A percentile compares a stretch with the other conserved stretches of the same genome.
These are phyloP conservation scores for Trichophyton benhamiae DNA, from an alignment of 2,329 filamentous ascomycete genomes.

Conservation along the genomic window DNA sequence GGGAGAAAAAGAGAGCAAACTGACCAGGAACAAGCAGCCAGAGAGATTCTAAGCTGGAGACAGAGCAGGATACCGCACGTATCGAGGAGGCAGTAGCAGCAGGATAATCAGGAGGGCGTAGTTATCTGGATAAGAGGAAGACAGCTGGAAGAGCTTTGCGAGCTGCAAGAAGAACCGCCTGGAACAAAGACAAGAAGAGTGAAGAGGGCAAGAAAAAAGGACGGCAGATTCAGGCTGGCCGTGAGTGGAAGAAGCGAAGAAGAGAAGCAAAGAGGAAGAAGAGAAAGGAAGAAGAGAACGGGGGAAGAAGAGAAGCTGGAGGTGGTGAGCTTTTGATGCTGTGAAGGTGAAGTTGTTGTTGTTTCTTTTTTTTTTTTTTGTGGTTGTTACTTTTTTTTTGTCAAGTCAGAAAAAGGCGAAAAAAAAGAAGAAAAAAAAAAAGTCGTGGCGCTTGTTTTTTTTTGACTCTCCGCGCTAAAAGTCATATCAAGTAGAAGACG, in stretches of 20 bases:
- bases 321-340: background rate
- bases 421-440: background rate
- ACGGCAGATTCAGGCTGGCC: background rate
- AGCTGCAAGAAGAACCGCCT: slow-evolving; percentile 11
- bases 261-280: slow-evolving; percentile 6
- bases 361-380: background rate
- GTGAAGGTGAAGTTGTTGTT: background rate
- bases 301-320: background rate
- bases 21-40: background rate
- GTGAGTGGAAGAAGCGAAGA: background rate
- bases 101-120: background rate
- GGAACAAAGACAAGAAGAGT: slow-evolving; percentile 12
- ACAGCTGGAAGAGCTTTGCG: background rate
- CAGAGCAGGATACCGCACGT: background rate
- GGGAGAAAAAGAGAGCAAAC: background rate
- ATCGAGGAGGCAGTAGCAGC: too few relatives aligned
- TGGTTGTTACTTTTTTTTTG: background rate
- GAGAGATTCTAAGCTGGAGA: background rate
- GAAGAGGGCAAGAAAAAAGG: slow-evolving; percentile 8
- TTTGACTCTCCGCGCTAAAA: background rate
- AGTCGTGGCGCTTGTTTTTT: background rate
- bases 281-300: slow-evolving; percentile 7
- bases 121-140: background rate
- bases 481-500: background rate
- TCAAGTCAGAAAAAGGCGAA: background rate